These are phyloP conservation scores for Amaranthus tricolor DNA, from an alignment of 179 eudicot species.

Conservation along the genomic window DNA sequence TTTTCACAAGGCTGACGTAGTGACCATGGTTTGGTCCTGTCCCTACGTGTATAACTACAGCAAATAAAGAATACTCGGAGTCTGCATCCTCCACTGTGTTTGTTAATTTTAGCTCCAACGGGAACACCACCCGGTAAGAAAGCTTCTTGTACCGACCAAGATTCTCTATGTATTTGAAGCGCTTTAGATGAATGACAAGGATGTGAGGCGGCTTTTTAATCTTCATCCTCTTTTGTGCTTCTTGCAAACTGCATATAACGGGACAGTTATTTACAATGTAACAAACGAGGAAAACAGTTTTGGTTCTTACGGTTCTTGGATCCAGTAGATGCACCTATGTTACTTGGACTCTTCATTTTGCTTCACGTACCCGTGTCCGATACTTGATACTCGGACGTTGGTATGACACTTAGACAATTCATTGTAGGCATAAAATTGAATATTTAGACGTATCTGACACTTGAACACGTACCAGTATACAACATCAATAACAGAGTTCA, in stretches of 20 bases:
- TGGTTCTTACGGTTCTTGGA: neutral
- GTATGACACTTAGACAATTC: too few relatives aligned
- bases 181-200: constrained; percentile 80
- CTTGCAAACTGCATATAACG: constrained; percentile 79
- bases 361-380: too few relatives aligned
- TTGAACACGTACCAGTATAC: too few relatives aligned
- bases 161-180: constrained; percentile 87
- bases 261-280: constrained; percentile 30
- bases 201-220: constrained; percentile 85
- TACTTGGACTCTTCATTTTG: too few relatives aligned
- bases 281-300: neutral
- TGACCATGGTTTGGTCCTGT: constrained; percentile 94
- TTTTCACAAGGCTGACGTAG: constrained; percentile 83
- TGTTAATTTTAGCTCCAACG: constrained; percentile 77
- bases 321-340: neutral
- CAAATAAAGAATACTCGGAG: constrained; percentile 74
- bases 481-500: too few relatives aligned
- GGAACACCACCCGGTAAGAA: constrained; percentile 89
- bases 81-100: constrained; percentile 77
- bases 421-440: too few relatives aligned
- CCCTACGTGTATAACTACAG: constrained; percentile 88
- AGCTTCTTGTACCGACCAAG: constrained; percentile 74
- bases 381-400: too few relatives aligned
- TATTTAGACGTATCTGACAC: too few relatives aligned
- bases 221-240: constrained; percentile 97